Evolutionary conservation across 768 basidiomycete genomes (phyloP).

Genomic region (Lactarius trivialis): DNA sequence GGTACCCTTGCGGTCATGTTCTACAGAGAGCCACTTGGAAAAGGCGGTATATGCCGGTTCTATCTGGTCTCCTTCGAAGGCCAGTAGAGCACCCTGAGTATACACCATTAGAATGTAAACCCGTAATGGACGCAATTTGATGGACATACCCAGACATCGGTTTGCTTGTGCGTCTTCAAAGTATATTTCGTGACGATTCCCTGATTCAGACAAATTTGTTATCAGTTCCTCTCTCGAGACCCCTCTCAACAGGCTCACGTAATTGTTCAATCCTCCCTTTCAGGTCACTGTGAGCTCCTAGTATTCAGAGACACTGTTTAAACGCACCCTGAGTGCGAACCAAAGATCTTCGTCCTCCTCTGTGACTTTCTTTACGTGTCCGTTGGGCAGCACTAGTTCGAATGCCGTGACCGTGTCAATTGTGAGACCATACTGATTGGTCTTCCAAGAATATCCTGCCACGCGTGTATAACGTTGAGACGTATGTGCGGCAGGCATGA

Average conservation of each 20-base stretch:
- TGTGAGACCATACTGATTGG: conserved; percentile 20
- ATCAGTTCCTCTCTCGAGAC: background rate
- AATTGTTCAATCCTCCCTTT: conserved; percentile 5
- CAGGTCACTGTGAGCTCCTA: background rate
- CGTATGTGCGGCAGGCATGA: too few species aligned
- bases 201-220: background rate
- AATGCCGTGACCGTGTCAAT: conserved; percentile 21
- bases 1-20: background rate
- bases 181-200: conserved; percentile 7
- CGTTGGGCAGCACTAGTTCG: conserved; percentile 22
- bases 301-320: background rate
- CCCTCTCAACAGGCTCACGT: background rate
- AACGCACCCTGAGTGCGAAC: background rate
- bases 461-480: background rate
- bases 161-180: background rate
- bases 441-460: conserved; percentile 13
- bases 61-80: background rate
- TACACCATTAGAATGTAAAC: background rate
- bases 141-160: background rate
- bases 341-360: conserved; percentile 12
- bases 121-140: background rate
- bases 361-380: conserved; percentile 13
- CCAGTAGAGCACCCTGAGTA: background rate
- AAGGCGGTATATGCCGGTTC: background rate
- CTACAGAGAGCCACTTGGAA: background rate